A percentile compares a stretch with the other conserved stretches of the same genome.
Evolutionary conservation across 441 rosid genomes (phyloP).

Genomic region (Croton laevigatus): DNA sequence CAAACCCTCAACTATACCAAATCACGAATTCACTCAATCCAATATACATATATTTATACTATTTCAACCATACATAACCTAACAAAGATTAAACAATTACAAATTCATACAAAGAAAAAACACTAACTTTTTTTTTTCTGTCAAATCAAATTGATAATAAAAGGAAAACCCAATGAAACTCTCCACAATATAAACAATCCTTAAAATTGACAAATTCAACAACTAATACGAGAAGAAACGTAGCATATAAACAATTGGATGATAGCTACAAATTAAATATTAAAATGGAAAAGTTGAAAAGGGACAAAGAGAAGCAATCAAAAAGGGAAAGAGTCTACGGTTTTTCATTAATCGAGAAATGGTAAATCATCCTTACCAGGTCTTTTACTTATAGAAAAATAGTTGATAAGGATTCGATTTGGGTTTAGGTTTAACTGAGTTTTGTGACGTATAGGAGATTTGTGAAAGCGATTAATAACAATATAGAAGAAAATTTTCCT

Average conservation of each 20-base stretch:
- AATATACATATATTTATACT: background rate
- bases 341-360: background rate
- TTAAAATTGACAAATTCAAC: conserved; percentile 19
- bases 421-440: background rate
- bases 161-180: conserved; percentile 13
- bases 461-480: background rate
- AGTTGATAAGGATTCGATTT: background rate
- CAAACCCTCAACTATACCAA: background rate
- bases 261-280: background rate
- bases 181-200: background rate
- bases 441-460: background rate
- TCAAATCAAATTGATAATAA: background rate
- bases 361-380: conserved; percentile 13
- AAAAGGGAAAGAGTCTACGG: background rate
- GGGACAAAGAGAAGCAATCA: background rate
- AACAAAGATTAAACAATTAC: background rate
- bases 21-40: conserved; percentile 1
- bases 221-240: background rate
- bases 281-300: background rate
- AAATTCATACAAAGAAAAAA: background rate
- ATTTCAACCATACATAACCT: background rate
- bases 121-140: background rate
- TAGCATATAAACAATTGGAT: background rate
- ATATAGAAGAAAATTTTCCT: background rate
- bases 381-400: background rate